Evolutionary conservation across 2,329 filamentous ascomycete species (phyloP).

Genomic region (Fusarium denticulatum): DNA sequence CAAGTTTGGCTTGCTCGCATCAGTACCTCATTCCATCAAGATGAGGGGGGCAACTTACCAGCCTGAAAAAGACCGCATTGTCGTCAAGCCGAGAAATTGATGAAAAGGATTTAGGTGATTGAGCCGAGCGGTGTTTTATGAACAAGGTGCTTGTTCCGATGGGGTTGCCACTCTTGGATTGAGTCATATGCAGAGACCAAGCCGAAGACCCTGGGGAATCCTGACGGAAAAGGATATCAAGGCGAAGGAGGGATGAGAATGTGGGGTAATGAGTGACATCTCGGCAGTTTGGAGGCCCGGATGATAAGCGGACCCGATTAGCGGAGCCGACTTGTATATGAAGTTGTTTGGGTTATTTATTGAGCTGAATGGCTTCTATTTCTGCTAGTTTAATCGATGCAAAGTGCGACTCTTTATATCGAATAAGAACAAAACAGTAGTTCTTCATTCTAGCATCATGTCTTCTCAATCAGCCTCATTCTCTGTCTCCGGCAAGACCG

Average conservation of each 20-base stretch:
- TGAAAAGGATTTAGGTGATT: background rate
- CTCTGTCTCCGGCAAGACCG: constrained; percentile 34
- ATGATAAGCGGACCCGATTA: constrained; percentile 9
- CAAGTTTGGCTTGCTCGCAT: constrained; percentile 32
- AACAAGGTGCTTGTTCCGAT: background rate
- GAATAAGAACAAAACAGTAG: rapidly evolving
- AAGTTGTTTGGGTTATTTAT: background rate
- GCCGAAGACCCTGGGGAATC: background rate
- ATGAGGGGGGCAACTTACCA: constrained; percentile 10
- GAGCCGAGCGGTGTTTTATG: background rate
- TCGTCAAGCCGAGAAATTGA: background rate
- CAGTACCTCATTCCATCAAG: background rate
- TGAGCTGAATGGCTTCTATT: background rate
- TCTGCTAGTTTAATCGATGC: rapidly evolving
- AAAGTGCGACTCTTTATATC: background rate
- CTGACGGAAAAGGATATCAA: constrained; percentile 18
- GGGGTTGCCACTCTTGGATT: background rate
- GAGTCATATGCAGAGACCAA: background rate
- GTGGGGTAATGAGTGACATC: constrained; percentile 30
- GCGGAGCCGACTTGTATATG: background rate
- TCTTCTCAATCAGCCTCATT: constrained; percentile 11
- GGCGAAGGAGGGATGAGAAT: constrained; percentile 10
- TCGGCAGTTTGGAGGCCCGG: background rate
- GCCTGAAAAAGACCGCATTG: constrained; percentile 39
- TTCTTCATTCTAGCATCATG: background rate